Conservation (phyloP, 371 early-diverging fungal species). For the Batrachochytrium dendrobatidis region DNA sequence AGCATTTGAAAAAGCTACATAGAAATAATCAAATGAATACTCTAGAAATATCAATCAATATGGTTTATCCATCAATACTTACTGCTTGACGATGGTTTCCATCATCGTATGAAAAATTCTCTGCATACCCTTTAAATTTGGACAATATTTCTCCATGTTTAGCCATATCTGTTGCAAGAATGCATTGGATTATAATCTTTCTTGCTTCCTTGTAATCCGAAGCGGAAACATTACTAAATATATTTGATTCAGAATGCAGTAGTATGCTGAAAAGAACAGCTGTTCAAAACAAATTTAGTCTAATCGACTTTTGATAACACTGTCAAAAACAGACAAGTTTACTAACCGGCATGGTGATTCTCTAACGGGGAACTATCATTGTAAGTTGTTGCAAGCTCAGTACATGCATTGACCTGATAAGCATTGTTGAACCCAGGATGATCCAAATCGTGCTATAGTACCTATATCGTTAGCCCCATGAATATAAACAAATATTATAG, state of each 20-base stretch:
- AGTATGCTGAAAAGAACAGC: slow-evolving; percentile 46
- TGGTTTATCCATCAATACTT: too few relatives aligned
- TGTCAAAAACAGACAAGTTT: too few relatives aligned
- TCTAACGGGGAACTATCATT: slow-evolving; percentile 19
- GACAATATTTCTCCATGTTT: slow-evolving; percentile 45
- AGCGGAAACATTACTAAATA: slow-evolving; percentile 31
- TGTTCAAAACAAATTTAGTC: slow-evolving; percentile 5
- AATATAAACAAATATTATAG: too few relatives aligned
- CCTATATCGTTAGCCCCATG: not conserved
- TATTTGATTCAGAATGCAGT: slow-evolving; percentile 31
- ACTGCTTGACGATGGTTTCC: slow-evolving; percentile 21
- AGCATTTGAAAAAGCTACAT: slow-evolving; percentile 43
- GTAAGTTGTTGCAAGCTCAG: slow-evolving; percentile 45
- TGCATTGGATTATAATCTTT: slow-evolving; percentile 40
- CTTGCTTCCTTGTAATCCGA: slow-evolving; percentile 34
- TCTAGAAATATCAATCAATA: too few relatives aligned
- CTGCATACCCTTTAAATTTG: slow-evolving; percentile 34
- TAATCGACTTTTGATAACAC: not conserved
- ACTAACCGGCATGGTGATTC: slow-evolving; percentile 2
- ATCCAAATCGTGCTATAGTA: slow-evolving; percentile 37
- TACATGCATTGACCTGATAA: slow-evolving; percentile 44
- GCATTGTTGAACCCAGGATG: slow-evolving; percentile 49
- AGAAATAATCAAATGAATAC: not conserved
- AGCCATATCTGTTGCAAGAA: slow-evolving; percentile 51
- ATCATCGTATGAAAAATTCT: slow-evolving; percentile 37